A percentile compares a stretch with the other conserved stretches of the same genome.
These are phyloP conservation scores for Ceratocystis variospora DNA, from an alignment of 2,329 filamentous ascomycete species.

Conservation along the genomic window DNA sequence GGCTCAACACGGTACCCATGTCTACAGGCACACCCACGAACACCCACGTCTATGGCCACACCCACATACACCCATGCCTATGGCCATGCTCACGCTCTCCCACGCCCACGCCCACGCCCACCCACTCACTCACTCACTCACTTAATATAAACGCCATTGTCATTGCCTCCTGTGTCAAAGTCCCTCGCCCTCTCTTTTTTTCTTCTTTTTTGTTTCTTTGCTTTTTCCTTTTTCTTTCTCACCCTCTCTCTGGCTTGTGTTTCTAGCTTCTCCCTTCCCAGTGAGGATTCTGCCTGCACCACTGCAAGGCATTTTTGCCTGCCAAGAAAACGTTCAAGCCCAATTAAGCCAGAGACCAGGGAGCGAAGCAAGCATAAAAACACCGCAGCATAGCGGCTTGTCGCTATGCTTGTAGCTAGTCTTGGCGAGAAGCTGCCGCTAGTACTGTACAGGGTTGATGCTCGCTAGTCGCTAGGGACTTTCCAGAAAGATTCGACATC, in stretches of 20 bases:
- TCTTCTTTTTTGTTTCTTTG: neutral
- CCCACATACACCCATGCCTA: neutral
- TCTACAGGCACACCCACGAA: neutral
- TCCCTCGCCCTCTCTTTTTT: neutral
- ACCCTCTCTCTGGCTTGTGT: neutral
- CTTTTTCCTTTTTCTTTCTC: neutral
- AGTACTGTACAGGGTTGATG: neutral
- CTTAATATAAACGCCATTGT: neutral
- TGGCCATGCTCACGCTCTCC: neutral
- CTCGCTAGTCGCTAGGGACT: no score
- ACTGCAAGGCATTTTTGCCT: neutral
- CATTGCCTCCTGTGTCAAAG: neutral
- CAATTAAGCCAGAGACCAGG: neutral
- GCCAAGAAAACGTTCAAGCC: neutral
- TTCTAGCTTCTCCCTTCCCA: neutral
- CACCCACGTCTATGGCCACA: no score
- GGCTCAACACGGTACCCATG: no score
- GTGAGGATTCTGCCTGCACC: neutral
- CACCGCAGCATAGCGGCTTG: neutral
- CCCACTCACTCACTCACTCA: no score
- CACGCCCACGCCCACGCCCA: neutral
- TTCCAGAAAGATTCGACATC: conserved; percentile 3
- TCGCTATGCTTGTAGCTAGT: neutral
- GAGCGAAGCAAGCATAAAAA: neutral
- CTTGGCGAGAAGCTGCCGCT: neutral